phyloP scores from a whole-genome alignment of 257 asterid genomes.

The Solanum neorickii region DNA sequence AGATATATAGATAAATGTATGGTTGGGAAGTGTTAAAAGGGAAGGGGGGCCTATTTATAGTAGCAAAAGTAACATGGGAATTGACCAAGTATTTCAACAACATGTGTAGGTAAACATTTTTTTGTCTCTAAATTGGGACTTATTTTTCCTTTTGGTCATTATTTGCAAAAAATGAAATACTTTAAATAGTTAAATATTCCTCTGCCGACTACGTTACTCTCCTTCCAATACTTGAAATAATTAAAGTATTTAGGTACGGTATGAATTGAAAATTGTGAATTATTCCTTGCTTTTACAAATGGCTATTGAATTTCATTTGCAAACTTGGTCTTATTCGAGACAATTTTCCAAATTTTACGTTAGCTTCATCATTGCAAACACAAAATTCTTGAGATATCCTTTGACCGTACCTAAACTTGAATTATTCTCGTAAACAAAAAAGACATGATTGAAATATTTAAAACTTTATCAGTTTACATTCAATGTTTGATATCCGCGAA shows the following conservation, averaged over 20 bases:
- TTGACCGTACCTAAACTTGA: neutral
- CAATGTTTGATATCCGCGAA: no score
- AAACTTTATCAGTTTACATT: no score
- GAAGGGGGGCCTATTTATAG: conserved; percentile 37
- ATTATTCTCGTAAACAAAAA: neutral
- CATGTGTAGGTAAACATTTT: neutral
- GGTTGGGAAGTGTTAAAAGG: conserved; percentile 6
- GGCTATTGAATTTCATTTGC: neutral
- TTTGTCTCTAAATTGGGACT: neutral
- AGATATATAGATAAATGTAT: neutral
- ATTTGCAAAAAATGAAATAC: neutral
- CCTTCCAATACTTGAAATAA: conserved; percentile 16
- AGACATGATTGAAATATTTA: no score
- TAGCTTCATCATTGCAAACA: neutral
- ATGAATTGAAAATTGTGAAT: neutral
- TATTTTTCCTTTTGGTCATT: neutral
- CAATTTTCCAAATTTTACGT: neutral
- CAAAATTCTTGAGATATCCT: neutral
- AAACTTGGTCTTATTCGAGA: neutral
- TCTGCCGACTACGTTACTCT: conserved; percentile 49
- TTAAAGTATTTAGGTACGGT: conserved; percentile 7
- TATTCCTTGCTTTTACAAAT: neutral
- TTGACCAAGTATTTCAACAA: neutral
- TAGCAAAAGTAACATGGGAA: conserved; percentile 24
- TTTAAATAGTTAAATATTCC: conserved; percentile 1